A percentile compares a stretch with the other conserved stretches of the same genome.
Evolutionary conservation across 1,284 basidiomycete genomes (phyloP).

Genomic region (Golubevia pallescens): DNA sequence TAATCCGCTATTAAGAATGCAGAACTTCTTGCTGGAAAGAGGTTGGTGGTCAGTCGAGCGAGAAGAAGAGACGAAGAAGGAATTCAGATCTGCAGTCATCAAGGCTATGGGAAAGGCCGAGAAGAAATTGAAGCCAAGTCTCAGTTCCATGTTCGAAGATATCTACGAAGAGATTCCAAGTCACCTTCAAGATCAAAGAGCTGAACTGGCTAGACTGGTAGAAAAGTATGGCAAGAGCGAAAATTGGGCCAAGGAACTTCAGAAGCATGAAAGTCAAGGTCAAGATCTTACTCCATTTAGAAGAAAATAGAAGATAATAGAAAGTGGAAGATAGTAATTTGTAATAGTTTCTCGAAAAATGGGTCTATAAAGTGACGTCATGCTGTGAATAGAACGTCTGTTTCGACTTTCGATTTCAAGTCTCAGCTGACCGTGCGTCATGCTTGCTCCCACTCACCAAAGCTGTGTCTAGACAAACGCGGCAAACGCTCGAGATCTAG

Average conservation of each 20-base stretch:
- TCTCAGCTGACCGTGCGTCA: too few relatives aligned
- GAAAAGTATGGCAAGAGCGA: conserved; percentile 39
- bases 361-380: too few relatives aligned
- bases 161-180: conserved; percentile 33
- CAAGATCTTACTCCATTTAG: conserved; percentile 20
- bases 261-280: conserved; percentile 33
- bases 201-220: conserved; percentile 40
- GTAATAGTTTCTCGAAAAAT: too few relatives aligned
- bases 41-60: conserved; percentile 46
- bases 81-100: conserved; percentile 30
- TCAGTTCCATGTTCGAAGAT: conserved; percentile 43
- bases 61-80: conserved; percentile 30
- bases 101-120: conserved; percentile 39
- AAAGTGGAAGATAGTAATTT: too few relatives aligned
- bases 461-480: too few relatives aligned
- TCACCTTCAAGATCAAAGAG: conserved; percentile 38
- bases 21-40: conserved; percentile 33
- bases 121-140: conserved; percentile 39
- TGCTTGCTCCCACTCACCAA: too few relatives aligned
- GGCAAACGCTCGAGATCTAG: too few relatives aligned
- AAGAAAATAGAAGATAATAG: too few relatives aligned
- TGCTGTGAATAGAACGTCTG: too few relatives aligned
- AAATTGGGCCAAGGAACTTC: conserved; percentile 40
- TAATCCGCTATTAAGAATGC: conserved; percentile 51
- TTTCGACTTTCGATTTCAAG: too few relatives aligned